Conservation (phyloP, 2,329 filamentous ascomycete species). For the Nectriaceae sp. region DNA sequence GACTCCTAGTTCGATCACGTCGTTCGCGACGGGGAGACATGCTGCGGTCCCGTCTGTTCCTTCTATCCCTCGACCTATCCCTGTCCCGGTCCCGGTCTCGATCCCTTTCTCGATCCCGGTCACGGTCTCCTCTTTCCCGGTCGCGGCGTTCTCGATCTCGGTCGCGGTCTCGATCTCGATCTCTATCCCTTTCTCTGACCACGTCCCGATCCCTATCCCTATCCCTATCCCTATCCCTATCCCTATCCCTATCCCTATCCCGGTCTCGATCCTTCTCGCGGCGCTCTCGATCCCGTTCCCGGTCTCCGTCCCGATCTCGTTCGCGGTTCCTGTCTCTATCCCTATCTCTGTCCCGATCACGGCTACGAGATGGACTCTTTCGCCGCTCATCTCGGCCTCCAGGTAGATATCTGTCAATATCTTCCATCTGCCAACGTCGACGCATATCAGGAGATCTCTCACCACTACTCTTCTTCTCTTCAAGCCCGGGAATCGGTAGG, state of each 20-base stretch:
- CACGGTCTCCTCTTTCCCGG: constrained; percentile 43
- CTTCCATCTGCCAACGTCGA: constrained; percentile 27
- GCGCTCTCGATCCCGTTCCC: constrained; percentile 34
- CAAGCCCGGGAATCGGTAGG: constrained; percentile 58
- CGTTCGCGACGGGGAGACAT: constrained; percentile 34
- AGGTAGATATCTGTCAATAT: constrained; percentile 49
- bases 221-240: constrained; percentile 40
- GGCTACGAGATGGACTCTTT: constrained; percentile 38
- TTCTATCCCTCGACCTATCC: constrained; percentile 13
- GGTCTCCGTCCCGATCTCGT: constrained; percentile 34
- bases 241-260: constrained; percentile 25
- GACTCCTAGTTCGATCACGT: constrained; percentile 40
- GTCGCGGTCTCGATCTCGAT: constrained; percentile 33
- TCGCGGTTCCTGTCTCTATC: constrained; percentile 30
- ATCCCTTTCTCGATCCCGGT: constrained; percentile 35
- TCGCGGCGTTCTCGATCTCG: constrained; percentile 35
- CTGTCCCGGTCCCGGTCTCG: constrained; percentile 29
- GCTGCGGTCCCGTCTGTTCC: constrained; percentile 2
- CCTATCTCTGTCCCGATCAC: constrained; percentile 34
- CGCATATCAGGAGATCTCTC: constrained; percentile 48
- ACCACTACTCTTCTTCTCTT: constrained; percentile 49
- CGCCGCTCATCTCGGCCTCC: constrained; percentile 44
- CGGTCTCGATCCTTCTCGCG: constrained; percentile 29
- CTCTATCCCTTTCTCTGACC: constrained; percentile 35
- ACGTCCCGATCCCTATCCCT: constrained; percentile 35